Evolutionary conservation across 148 eudicot genomes (phyloP).

Genomic region (Silene latifolia): DNA sequence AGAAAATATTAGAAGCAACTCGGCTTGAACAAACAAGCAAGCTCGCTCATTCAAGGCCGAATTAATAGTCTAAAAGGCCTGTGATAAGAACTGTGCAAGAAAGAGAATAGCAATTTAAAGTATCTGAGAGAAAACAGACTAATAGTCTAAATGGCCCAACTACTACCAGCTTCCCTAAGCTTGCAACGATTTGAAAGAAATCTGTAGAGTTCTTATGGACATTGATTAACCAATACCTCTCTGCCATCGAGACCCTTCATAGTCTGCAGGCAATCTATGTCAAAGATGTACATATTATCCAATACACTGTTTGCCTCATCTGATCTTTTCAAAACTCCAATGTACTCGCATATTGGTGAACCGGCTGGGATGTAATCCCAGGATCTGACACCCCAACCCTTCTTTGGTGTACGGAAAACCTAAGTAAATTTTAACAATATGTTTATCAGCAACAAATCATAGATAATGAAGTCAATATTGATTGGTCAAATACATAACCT

Average conservation of each 20-base stretch:
- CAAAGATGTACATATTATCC: conserved; percentile 46
- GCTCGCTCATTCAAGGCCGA: not conserved
- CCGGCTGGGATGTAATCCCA: conserved; percentile 53
- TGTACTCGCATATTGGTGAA: conserved; percentile 51
- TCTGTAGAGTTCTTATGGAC: not conserved
- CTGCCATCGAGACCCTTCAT: conserved; percentile 60
- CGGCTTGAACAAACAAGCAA: not conserved
- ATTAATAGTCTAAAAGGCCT: too few species aligned
- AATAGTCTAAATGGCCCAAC: too few species aligned
- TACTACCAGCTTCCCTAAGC: too few species aligned
- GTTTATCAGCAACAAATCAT: not conserved
- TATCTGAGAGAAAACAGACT: too few species aligned
- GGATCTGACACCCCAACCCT: conserved; percentile 59
- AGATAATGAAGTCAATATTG: not conserved
- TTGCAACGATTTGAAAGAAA: not conserved
- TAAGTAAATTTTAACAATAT: conserved; percentile 12
- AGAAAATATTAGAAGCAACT: not conserved
- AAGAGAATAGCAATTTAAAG: too few species aligned
- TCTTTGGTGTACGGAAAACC: conserved; percentile 68
- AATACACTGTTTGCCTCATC: conserved; percentile 43
- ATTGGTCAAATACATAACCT: conserved; percentile 40
- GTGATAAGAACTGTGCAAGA: not conserved
- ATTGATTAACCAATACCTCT: conserved; percentile 37
- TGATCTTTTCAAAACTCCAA: conserved; percentile 41
- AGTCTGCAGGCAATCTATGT: conserved; percentile 56